These are phyloP conservation scores for Jatropha curcas DNA, from an alignment of 345 rosid species.

Conservation along the genomic window DNA sequence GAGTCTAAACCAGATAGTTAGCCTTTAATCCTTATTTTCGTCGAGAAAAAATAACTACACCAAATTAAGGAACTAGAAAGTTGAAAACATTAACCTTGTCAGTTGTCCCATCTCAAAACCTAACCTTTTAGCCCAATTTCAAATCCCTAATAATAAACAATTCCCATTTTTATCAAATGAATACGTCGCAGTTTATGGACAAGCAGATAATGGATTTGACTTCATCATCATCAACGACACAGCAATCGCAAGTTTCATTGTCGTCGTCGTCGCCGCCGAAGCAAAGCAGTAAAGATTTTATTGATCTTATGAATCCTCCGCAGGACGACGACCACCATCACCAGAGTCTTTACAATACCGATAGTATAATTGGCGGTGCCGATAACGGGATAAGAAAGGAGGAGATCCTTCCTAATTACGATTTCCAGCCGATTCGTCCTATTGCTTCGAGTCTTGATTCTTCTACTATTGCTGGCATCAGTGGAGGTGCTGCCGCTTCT, in stretches of 20 bases:
- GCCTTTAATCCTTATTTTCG: neutral
- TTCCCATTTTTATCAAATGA: slow-evolving; percentile 35
- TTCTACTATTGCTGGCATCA: neutral
- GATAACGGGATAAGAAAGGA: slow-evolving; percentile 54
- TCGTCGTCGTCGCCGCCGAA: slow-evolving; percentile 12
- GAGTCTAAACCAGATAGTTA: neutral
- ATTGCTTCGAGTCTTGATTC: slow-evolving; percentile 27
- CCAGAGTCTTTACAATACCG: slow-evolving; percentile 12
- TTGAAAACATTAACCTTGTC: neutral
- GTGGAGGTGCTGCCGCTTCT: neutral
- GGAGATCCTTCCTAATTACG: slow-evolving; percentile 79
- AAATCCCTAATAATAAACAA: neutral
- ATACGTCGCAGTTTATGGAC: slow-evolving; percentile 65
- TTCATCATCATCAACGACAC: slow-evolving; percentile 20
- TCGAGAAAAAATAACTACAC: neutral
- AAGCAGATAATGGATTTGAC: slow-evolving; percentile 85
- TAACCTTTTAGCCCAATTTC: neutral
- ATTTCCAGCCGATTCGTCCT: slow-evolving; percentile 84
- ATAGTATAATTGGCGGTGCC: neutral
- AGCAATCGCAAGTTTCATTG: neutral
- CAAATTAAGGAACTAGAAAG: neutral
- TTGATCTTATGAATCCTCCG: slow-evolving; percentile 57
- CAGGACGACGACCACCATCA: slow-evolving; percentile 30
- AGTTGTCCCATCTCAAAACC: too few species aligned
- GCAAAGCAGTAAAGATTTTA: slow-evolving; percentile 30